Evolutionary conservation across 805 yeast genomes (phyloP).

Genomic region (Candida cerambycidarum): DNA sequence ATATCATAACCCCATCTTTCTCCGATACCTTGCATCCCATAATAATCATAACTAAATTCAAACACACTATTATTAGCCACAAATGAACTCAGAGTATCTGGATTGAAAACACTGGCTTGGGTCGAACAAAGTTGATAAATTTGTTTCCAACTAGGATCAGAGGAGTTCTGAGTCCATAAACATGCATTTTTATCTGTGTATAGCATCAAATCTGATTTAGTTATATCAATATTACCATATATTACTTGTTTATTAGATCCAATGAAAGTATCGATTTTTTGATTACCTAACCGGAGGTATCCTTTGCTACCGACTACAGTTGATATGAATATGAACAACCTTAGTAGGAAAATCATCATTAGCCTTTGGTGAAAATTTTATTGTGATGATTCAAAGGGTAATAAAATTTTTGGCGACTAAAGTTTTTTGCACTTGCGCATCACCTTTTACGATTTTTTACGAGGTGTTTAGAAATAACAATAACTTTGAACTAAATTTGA

Average conservation of each 20-base stretch:
- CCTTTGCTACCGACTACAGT: neutral
- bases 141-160: neutral
- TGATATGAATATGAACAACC: neutral
- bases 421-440: neutral
- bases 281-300: slow-evolving; percentile 8
- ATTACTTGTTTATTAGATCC: slow-evolving; percentile 24
- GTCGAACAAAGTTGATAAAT: slow-evolving; percentile 2
- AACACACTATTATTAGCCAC: neutral
- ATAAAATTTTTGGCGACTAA: neutral
- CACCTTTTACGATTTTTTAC: slow-evolving; percentile 4
- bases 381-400: neutral
- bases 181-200: slow-evolving; percentile 8
- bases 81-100: slow-evolving; percentile 1
- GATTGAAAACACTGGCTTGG: slow-evolving; percentile 7
- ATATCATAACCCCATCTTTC: slow-evolving; percentile 67
- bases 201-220: slow-evolving; percentile 29
- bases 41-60: slow-evolving; percentile 1
- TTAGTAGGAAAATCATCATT: neutral
- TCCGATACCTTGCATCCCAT: slow-evolving; percentile 5
- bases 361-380: neutral
- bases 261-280: slow-evolving; percentile 13
- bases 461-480: neutral
- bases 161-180: slow-evolving; percentile 4
- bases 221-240: slow-evolving; percentile 23
- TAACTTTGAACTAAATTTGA: neutral